These are phyloP conservation scores for Scutellaria galericulata DNA, from an alignment of 257 asterid genomes.

Conservation along the genomic window DNA sequence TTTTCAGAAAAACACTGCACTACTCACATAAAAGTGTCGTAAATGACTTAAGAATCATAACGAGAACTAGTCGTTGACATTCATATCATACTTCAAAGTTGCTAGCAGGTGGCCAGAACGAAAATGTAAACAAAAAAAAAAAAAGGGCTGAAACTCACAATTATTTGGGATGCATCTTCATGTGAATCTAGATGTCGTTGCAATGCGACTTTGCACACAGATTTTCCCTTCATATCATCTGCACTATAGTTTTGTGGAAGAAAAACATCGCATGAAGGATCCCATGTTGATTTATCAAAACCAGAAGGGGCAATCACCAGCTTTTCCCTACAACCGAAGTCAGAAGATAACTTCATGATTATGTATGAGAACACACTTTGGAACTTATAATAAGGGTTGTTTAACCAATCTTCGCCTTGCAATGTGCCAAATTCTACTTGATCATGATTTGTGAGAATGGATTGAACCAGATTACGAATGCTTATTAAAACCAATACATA, in stretches of 20 bases:
- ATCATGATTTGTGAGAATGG: constrained; percentile 16
- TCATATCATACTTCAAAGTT: not conserved
- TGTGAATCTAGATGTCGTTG: constrained; percentile 60
- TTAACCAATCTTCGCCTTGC: constrained; percentile 23
- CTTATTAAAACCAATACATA: constrained; percentile 40
- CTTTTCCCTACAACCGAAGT: constrained; percentile 61
- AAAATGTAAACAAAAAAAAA: not conserved
- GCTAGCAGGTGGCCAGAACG: not conserved
- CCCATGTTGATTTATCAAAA: constrained; percentile 70
- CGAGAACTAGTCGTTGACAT: not conserved
- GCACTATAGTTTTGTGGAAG: constrained; percentile 64
- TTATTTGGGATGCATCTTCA: constrained; percentile 50
- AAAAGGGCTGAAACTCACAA: constrained; percentile 55
- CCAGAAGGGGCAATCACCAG: constrained; percentile 70
- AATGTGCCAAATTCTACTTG: constrained; percentile 8
- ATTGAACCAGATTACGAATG: constrained; percentile 22
- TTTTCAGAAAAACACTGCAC: not conserved
- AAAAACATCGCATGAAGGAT: constrained; percentile 66
- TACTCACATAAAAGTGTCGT: not conserved
- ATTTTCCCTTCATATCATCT: constrained; percentile 70
- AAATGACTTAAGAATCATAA: constrained; percentile 6
- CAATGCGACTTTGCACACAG: constrained; percentile 62
- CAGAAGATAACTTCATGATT: constrained; percentile 27
- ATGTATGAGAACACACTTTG: constrained; percentile 16
- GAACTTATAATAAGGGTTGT: constrained; percentile 1